Conservation (phyloP, 2,329 filamentous ascomycete species). For the Colletotrichum eremochloae region DNA sequence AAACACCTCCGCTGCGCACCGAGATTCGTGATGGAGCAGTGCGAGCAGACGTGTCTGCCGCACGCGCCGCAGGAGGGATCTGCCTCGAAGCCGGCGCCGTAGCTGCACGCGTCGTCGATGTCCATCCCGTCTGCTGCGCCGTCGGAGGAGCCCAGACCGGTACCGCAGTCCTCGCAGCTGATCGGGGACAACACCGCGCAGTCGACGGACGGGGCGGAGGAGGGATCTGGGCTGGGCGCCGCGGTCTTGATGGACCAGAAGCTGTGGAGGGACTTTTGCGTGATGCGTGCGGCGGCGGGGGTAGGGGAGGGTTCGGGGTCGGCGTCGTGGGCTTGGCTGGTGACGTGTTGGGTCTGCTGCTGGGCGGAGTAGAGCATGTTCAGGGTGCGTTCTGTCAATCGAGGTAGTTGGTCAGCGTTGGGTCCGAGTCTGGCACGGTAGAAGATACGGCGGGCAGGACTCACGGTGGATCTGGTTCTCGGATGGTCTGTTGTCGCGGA, state of each 20-base stretch:
- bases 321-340: constrained; percentile 40
- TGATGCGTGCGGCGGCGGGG: constrained; percentile 30
- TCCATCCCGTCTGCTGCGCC: constrained; percentile 53
- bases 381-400: constrained; percentile 65
- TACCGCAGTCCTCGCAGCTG: constrained; percentile 69
- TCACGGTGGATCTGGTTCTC: constrained; percentile 68
- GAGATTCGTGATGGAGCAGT: constrained; percentile 71
- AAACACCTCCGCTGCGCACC: constrained; percentile 67
- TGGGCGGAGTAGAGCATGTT: constrained; percentile 71
- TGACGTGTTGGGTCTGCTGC: constrained; percentile 48
- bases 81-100: constrained; percentile 43
- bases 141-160: constrained; percentile 44
- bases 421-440: not conserved
- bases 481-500: constrained; percentile 70
- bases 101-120: constrained; percentile 49
- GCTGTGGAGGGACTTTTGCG: constrained; percentile 68
- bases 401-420: constrained; percentile 3
- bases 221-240: constrained; percentile 48
- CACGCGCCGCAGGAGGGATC: constrained; percentile 62
- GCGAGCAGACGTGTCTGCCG: constrained; percentile 68
- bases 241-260: constrained; percentile 70
- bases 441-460: constrained; percentile 46
- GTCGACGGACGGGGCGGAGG: constrained; percentile 64
- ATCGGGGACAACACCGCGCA: constrained; percentile 63
- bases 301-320: constrained; percentile 38